phyloP scores from a whole-genome alignment of 495 filamentous ascomycete genomes.

The Evernia prunastri region DNA sequence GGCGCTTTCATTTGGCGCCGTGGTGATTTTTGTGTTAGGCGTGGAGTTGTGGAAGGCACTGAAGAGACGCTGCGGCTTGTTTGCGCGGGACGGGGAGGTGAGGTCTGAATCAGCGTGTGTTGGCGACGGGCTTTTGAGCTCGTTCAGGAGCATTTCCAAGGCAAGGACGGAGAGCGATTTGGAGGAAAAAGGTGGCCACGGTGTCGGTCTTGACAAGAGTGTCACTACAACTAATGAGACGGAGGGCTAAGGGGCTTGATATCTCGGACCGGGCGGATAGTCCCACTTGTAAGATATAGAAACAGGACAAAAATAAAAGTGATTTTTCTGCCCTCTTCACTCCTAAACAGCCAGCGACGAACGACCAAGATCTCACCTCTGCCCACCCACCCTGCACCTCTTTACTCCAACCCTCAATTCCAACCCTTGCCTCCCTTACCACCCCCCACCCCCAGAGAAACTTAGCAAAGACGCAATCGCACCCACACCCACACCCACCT shows the following conservation, averaged over 20 bases:
- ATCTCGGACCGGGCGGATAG: background rate
- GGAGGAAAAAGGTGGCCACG: background rate
- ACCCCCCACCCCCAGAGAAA: too few relatives aligned
- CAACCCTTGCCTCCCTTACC: too few relatives aligned
- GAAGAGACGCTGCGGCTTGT: background rate
- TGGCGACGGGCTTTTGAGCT: background rate
- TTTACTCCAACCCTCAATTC: too few relatives aligned
- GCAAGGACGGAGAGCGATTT: background rate
- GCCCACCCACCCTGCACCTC: too few relatives aligned
- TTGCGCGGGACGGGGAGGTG: background rate
- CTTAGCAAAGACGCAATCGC: too few relatives aligned
- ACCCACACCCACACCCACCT: too few relatives aligned
- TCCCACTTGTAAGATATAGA: too few relatives aligned
- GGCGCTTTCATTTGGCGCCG: constrained; percentile 30
- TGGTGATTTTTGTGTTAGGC: constrained; percentile 16
- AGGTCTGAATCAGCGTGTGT: background rate
- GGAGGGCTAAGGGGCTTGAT: background rate
- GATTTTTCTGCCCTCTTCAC: too few relatives aligned
- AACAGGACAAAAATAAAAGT: too few relatives aligned
- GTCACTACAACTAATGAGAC: background rate
- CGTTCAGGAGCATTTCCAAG: background rate
- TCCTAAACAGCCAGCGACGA: too few relatives aligned
- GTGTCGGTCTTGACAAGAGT: background rate
- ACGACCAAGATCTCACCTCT: too few relatives aligned
- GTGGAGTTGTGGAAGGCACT: background rate